Conservation (phyloP, 192 early-diverging fungal species). For the Umbelopsis vinacea region DNA sequence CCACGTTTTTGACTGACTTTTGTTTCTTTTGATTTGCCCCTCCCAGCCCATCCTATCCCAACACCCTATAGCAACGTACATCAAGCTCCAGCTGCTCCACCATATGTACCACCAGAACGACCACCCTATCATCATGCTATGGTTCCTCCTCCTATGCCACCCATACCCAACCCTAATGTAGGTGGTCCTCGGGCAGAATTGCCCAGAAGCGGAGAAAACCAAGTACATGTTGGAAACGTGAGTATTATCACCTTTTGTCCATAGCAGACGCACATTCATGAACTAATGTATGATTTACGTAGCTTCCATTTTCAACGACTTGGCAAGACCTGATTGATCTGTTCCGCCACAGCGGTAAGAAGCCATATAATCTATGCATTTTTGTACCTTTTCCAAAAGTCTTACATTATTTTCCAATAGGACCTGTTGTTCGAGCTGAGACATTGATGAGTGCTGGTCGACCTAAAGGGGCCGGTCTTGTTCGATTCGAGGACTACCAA, state of each 20-base stretch:
- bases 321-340: conserved; percentile 60
- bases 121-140: conserved; percentile 3
- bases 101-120: conserved; percentile 7
- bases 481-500: conserved; percentile 53
- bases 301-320: conserved; percentile 64
- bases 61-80: neutral
- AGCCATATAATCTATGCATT: neutral
- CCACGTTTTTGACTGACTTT: neutral
- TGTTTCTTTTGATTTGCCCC: neutral
- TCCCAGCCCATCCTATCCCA: neutral
- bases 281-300: neutral
- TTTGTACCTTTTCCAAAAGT: neutral
- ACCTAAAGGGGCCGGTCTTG: conserved; percentile 58
- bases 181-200: conserved; percentile 37
- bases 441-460: conserved; percentile 50
- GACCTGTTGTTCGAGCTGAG: conserved; percentile 52
- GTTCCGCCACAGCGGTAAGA: conserved; percentile 54
- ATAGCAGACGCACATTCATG: neutral
- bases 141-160: conserved; percentile 16
- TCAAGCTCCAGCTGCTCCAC: neutral
- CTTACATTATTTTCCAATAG: conserved; percentile 2
- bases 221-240: conserved; percentile 52
- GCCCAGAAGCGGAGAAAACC: conserved; percentile 36
- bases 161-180: conserved; percentile 20
- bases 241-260: conserved; percentile 17